Evolutionary conservation across 495 filamentous ascomycete genomes (phyloP).

Genomic region (Xylaria longipes): DNA sequence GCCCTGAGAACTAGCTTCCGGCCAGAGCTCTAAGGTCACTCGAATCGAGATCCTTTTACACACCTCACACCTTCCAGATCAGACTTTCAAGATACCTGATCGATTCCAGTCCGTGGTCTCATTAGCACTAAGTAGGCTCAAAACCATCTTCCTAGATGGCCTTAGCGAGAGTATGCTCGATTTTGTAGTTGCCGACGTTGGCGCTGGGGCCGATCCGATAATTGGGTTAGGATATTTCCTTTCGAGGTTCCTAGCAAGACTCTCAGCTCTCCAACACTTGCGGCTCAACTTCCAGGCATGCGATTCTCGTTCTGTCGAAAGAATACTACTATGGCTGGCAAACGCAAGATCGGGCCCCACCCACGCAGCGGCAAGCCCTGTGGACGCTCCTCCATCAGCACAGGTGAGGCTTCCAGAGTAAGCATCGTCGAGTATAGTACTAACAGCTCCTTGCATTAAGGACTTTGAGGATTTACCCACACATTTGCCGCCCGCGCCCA

Average conservation of each 20-base stretch:
- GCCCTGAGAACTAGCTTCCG: conserved; percentile 5
- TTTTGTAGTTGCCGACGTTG: conserved; percentile 4
- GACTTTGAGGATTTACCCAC: neutral
- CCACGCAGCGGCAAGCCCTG: neutral
- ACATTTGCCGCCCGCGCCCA: conserved; percentile 26
- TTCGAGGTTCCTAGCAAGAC: conserved; percentile 35
- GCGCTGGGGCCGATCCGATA: neutral
- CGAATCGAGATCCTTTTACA: conserved; percentile 50
- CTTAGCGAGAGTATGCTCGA: conserved; percentile 16
- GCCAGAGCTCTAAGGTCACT: conserved; percentile 6
- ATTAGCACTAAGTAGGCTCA: conserved; percentile 43
- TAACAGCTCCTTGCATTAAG: conserved; percentile 6
- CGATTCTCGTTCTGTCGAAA: neutral
- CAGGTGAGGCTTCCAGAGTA: neutral
- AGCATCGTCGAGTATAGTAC: neutral
- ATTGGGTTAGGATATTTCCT: conserved; percentile 19
- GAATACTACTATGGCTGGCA: conserved; percentile 36
- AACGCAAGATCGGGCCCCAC: neutral
- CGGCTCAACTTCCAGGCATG: conserved; percentile 39
- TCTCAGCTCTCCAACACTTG: conserved; percentile 39
- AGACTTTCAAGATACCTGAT: conserved; percentile 44
- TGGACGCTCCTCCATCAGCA: neutral
- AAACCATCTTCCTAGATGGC: conserved; percentile 46
- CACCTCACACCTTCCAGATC: conserved; percentile 30
- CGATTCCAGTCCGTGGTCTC: conserved; percentile 34